Evolutionary conservation across 495 filamentous ascomycete species (phyloP).

Genomic region (Chaetomium tenue): DNA sequence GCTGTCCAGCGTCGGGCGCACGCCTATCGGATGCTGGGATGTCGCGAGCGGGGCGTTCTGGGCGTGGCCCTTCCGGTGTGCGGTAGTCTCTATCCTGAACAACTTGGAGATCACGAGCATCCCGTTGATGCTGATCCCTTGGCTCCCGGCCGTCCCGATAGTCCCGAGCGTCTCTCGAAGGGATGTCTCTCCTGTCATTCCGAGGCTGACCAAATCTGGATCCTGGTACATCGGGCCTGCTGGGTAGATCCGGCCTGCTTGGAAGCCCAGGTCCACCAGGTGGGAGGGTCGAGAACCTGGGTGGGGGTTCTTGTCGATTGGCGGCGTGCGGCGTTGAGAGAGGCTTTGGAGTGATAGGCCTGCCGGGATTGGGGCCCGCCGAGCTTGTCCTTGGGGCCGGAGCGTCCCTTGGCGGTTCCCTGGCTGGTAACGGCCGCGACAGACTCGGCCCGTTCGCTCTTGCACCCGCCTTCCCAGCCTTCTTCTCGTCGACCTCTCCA

Average conservation of each 20-base stretch:
- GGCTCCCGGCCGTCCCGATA: constrained; percentile 41
- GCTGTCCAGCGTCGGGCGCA: constrained; percentile 27
- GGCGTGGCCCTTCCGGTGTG: constrained; percentile 30
- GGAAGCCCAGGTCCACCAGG: constrained; percentile 38
- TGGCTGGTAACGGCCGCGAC: constrained; percentile 19
- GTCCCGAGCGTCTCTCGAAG: constrained; percentile 32
- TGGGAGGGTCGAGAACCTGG: constrained; percentile 39
- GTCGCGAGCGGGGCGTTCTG: constrained; percentile 34
- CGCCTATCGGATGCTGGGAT: constrained; percentile 31
- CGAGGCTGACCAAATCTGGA: constrained; percentile 41
- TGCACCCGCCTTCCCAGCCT: constrained; percentile 30
- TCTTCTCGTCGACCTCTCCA: constrained; percentile 73
- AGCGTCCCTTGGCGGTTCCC: constrained; percentile 19
- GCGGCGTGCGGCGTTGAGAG: constrained; percentile 19
- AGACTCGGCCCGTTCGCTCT: constrained; percentile 18
- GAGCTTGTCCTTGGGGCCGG: constrained; percentile 16
- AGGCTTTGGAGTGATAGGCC: constrained; percentile 27
- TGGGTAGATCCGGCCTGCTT: constrained; percentile 43
- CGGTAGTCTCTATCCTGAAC: constrained; percentile 40
- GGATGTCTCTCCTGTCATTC: constrained; percentile 36
- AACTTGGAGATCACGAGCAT: constrained; percentile 37
- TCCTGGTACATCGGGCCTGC: constrained; percentile 46
- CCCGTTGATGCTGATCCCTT: constrained; percentile 35
- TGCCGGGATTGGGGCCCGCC: constrained; percentile 13
- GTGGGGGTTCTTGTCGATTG: constrained; percentile 31